Evolutionary conservation across 176 grass and related monocot species (phyloP).

Genomic region (Lolium multiflorum): DNA sequence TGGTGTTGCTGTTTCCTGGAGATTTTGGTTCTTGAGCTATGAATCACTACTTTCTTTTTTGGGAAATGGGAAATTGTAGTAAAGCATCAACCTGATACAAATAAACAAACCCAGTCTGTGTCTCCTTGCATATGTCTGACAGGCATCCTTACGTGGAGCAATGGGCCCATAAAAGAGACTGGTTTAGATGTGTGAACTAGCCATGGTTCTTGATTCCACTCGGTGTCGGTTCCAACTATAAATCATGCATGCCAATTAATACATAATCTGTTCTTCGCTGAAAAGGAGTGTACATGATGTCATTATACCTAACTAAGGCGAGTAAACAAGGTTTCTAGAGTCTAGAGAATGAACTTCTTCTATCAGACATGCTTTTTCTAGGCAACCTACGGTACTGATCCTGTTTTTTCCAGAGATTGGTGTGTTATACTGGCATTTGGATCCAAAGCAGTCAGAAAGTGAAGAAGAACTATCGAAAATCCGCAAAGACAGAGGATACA

Average conservation of each 20-base stretch:
- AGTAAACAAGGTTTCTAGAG: not conserved
- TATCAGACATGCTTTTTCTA: not conserved
- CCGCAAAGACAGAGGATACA: conserved; percentile 81
- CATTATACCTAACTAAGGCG: conserved; percentile 22
- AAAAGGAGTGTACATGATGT: not conserved
- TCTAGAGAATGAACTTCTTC: not conserved
- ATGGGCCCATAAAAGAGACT: not conserved
- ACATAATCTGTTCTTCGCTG: not conserved
- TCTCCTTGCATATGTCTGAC: not conserved
- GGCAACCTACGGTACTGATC: not conserved
- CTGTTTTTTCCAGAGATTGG: conserved; percentile 72
- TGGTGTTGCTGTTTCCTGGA: not conserved
- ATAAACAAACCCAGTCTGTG: not conserved
- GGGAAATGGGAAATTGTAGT: not conserved
- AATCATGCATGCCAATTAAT: not conserved
- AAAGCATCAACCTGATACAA: conserved; percentile 1
- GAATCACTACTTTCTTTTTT: not conserved
- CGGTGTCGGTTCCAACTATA: not conserved
- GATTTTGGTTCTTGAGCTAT: conserved; percentile 2
- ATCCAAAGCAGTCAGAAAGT: conserved; percentile 76
- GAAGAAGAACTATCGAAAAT: conserved; percentile 78
- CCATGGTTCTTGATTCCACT: conserved; percentile 2
- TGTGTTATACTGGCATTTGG: conserved; percentile 79
- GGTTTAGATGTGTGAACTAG: not conserved
- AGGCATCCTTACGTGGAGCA: not conserved